A percentile compares a stretch with the other conserved stretches of the same genome.
Evolutionary conservation across 1,284 basidiomycete genomes (phyloP).

Genomic region (Leucoagaricus sp.): DNA sequence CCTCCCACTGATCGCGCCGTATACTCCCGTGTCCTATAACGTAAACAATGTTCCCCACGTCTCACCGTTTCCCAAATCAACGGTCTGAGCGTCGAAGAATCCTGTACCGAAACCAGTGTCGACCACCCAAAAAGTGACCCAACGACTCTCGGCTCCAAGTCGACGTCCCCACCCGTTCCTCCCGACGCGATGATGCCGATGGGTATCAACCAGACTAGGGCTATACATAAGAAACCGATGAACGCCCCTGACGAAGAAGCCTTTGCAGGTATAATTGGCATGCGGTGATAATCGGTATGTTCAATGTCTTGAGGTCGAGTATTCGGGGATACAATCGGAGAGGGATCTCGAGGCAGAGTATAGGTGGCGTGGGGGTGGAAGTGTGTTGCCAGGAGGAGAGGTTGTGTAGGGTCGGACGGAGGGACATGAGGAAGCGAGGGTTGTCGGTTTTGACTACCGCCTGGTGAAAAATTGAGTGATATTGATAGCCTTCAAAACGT

Average conservation of each 20-base stretch:
- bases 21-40: conserved; percentile 11
- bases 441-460: too few relatives aligned
- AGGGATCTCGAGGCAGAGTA: too few relatives aligned
- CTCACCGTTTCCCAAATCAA: conserved; percentile 4
- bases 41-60: conserved; percentile 10
- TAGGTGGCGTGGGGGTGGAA: too few relatives aligned
- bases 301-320: too few relatives aligned
- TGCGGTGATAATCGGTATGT: not conserved
- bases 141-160: too few relatives aligned
- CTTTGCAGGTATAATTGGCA: not conserved
- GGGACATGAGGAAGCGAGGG: too few relatives aligned
- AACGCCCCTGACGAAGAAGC: conserved; percentile 1
- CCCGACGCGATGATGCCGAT: conserved; percentile 1
- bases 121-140: not conserved
- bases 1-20: conserved; percentile 3
- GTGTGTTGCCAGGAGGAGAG: too few relatives aligned
- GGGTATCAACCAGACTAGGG: conserved; percentile 4
- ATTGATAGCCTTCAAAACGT: too few relatives aligned
- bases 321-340: too few relatives aligned
- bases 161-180: not conserved
- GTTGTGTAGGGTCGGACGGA: too few relatives aligned
- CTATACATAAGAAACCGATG: conserved; percentile 8
- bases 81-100: not conserved
- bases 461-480: too few relatives aligned
- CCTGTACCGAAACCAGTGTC: not conserved